Conservation (phyloP, 345 rosid species). For the Capsella bursapastoris region DNA sequence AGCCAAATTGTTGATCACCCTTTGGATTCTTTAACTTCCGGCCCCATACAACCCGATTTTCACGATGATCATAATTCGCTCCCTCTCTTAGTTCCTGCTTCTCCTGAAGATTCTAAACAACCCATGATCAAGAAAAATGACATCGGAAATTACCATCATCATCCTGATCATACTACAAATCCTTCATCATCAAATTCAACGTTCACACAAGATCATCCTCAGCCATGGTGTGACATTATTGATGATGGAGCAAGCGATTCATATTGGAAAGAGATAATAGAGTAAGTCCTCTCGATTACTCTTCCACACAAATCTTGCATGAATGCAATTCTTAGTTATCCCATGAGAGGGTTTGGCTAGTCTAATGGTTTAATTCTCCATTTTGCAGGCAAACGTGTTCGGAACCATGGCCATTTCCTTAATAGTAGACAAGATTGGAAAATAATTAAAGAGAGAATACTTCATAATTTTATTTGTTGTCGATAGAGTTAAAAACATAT, state of each 20-base stretch:
- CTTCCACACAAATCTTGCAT: neutral
- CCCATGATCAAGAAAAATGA: conserved; percentile 37
- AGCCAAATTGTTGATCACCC: conserved; percentile 17
- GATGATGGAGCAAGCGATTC: conserved; percentile 61
- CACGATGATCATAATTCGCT: conserved; percentile 38
- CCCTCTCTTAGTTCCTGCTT: conserved; percentile 56
- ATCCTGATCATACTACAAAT: conserved; percentile 43
- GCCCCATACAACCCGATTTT: conserved; percentile 10
- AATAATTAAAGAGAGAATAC: neutral
- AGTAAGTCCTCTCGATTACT: conserved; percentile 46
- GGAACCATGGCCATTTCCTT: conserved; percentile 57
- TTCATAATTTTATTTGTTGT: conserved; percentile 23
- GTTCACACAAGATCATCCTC: conserved; percentile 55
- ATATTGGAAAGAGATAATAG: conserved; percentile 64
- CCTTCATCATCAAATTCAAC: conserved; percentile 56
- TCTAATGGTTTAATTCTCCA: neutral
- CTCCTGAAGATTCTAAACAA: conserved; percentile 42
- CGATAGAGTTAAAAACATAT: conserved; percentile 9
- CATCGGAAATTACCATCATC: conserved; percentile 20
- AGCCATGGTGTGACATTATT: conserved; percentile 44
- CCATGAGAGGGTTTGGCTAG: neutral
- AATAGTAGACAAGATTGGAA: conserved; percentile 33
- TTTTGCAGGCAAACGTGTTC: conserved; percentile 59
- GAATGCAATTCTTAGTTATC: too few relatives aligned
- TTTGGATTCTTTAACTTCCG: conserved; percentile 39